Evolutionary conservation across 2,329 filamentous ascomycete species (phyloP).

Genomic region (Arthrobotrys megalospora): DNA sequence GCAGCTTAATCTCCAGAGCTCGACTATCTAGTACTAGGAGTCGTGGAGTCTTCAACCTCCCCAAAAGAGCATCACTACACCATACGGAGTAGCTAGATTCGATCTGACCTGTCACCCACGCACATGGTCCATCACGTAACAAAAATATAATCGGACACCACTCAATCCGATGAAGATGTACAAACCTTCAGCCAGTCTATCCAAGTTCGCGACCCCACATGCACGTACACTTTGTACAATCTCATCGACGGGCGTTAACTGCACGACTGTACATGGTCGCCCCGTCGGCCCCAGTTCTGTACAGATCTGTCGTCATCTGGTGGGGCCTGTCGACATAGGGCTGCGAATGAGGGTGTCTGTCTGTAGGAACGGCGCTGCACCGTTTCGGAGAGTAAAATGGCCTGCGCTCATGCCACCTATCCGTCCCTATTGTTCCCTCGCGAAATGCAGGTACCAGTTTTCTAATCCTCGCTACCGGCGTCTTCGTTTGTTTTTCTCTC

Average conservation of each 20-base stretch:
- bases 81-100: not conserved
- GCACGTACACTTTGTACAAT: not conserved
- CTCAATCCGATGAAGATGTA: not conserved
- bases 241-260: not conserved
- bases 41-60: constrained; percentile 17
- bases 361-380: constrained; percentile 22
- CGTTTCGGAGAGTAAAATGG: not conserved
- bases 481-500: constrained; percentile 41
- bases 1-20: constrained; percentile 35
- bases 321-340: constrained; percentile 20
- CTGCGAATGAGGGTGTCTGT: not conserved
- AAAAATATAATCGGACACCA: not conserved
- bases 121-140: not conserved
- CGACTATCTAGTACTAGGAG: constrained; percentile 9
- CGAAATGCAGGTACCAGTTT: constrained; percentile 59
- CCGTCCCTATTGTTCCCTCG: constrained; percentile 3
- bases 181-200: constrained; percentile 1
- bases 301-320: constrained; percentile 52
- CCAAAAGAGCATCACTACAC: constrained; percentile 11
- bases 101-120: not conserved
- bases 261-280: constrained; percentile 21
- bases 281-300: constrained; percentile 24
- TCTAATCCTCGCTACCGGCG: constrained; percentile 43
- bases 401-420: constrained; percentile 15
- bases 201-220: not conserved